Evolutionary conservation across 257 asterid genomes (phyloP).

Genomic region (Gardenia jasminoides): DNA sequence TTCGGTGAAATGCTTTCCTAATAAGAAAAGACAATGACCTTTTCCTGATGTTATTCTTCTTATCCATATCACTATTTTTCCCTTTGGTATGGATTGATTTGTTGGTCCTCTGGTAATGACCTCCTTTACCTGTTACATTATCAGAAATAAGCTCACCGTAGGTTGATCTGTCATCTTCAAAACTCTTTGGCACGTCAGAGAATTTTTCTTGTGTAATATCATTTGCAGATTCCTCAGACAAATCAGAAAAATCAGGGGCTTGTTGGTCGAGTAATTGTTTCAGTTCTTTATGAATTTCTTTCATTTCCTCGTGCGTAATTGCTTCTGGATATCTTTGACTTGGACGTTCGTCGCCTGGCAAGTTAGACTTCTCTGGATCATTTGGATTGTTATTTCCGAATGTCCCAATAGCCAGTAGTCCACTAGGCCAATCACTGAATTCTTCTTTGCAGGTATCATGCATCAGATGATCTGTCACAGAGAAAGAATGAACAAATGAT

Average conservation of each 20-base stretch:
- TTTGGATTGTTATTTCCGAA: conserved; percentile 51
- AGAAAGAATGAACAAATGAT: background rate
- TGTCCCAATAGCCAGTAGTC: conserved; percentile 77
- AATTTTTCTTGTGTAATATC: conserved; percentile 31
- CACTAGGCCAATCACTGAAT: conserved; percentile 72
- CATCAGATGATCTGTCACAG: conserved; percentile 21
- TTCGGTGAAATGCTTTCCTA: conserved; percentile 53
- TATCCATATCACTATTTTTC: conserved; percentile 29
- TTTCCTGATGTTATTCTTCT: conserved; percentile 36
- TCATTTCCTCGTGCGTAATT: conserved; percentile 28
- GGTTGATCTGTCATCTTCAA: conserved; percentile 21
- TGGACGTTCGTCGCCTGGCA: conserved; percentile 11
- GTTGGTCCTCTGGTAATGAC: conserved; percentile 19
- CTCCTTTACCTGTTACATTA: conserved; percentile 15
- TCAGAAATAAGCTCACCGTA: conserved; percentile 1
- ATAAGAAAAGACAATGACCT: conserved; percentile 55
- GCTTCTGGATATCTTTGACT: conserved; percentile 22
- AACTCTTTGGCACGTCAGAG: conserved; percentile 27
- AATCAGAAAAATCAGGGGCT: conserved; percentile 9
- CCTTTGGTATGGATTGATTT: conserved; percentile 30
- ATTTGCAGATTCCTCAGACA: conserved; percentile 29
- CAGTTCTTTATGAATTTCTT: conserved; percentile 37
- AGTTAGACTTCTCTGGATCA: conserved; percentile 18
- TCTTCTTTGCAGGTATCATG: conserved; percentile 53
- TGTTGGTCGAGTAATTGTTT: conserved; percentile 24